Evolutionary conservation across 1,139 yeast genomes (phyloP).

Genomic region (Suhomyces yuchorum): DNA sequence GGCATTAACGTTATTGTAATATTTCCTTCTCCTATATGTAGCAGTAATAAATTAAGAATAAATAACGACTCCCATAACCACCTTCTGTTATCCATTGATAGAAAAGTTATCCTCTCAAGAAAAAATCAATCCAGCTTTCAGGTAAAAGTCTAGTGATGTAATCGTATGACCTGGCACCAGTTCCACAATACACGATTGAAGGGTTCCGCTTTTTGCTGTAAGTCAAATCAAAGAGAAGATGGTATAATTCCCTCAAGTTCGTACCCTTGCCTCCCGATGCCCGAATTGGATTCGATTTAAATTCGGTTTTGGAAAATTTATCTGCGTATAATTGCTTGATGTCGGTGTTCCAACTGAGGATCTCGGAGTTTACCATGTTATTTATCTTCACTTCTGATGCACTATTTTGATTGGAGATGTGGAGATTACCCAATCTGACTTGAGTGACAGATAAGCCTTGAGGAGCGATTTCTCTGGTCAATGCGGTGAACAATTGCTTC

Average conservation of each 20-base stretch:
- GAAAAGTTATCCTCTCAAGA: slow-evolving; percentile 12
- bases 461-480: slow-evolving; percentile 42
- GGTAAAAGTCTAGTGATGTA: slow-evolving; percentile 38
- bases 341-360: slow-evolving; percentile 45
- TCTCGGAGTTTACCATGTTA: slow-evolving; percentile 39
- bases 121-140: slow-evolving; percentile 33
- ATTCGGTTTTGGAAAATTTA: slow-evolving; percentile 38
- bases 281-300: slow-evolving; percentile 36
- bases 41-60: background rate
- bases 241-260: slow-evolving; percentile 51
- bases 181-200: slow-evolving; percentile 48
- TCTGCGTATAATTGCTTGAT: slow-evolving; percentile 40
- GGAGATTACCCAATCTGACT: slow-evolving; percentile 50
- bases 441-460: slow-evolving; percentile 50
- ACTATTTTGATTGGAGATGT: slow-evolving; percentile 36
- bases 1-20: no score
- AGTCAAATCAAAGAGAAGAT: slow-evolving; percentile 56
- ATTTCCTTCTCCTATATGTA: background rate
- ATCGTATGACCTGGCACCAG: slow-evolving; percentile 52
- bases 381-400: slow-evolving; percentile 31
- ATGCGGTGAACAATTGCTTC: slow-evolving; percentile 39
- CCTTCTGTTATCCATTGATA: background rate
- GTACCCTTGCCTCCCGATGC: slow-evolving; percentile 39
- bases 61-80: background rate
- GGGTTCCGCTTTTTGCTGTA: slow-evolving; percentile 33